Base-by-base conservation (phyloP, 805 yeast genomes). In the Blastobotrys chiropterorum region DNA sequence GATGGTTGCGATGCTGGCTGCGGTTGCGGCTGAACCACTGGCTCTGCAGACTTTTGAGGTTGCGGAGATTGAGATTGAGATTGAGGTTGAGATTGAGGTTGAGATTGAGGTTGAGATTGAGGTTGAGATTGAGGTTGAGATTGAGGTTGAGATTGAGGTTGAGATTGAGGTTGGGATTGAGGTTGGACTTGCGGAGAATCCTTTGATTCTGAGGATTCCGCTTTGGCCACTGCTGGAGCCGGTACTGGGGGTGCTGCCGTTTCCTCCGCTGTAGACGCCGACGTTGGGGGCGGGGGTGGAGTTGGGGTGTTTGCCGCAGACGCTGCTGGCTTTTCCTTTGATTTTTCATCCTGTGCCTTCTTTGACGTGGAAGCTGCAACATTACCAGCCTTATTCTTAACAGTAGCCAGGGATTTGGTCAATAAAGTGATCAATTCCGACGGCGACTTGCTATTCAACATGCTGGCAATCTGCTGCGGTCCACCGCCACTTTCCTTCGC, bases 401-500 rank as follows among this genome's bases (percentile, higher is more conserved):
- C 45, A 15, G 60, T 51, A 15, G 54, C 55, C 16, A 58, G 45
- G 1, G 64, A 59, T 14, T 54, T 52, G 44, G 53, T 59, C 42
- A 57, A 48, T 43, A 57, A 44, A 46, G 54, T 57, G 15, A 58
- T 55, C 45, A 57, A 49, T 54, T 61, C 62, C 6, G 62, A 57
- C 5, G 63, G 59, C 41, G 58, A 59, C 52, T 55, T 60, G 46
- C 58, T 59, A 34, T 55, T 56, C 26, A 57, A 50, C 48, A 55
- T 39, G 19, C 59, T 30, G 6, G 61, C 53, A 21, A 67, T 56
- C 22, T 56, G 64, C 15, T 52, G 49, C 15, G 58, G 51, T 6
- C 63, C 61, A 14, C 69, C 70, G 15, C 65, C 66, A n/a, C 62
- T 60, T 59, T 82, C 83, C 60, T 90, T 87, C 0, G 96, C 96